Base-by-base conservation (phyloP, 1,139 yeast species). In the Zygosaccharomyces sapae region DNA sequence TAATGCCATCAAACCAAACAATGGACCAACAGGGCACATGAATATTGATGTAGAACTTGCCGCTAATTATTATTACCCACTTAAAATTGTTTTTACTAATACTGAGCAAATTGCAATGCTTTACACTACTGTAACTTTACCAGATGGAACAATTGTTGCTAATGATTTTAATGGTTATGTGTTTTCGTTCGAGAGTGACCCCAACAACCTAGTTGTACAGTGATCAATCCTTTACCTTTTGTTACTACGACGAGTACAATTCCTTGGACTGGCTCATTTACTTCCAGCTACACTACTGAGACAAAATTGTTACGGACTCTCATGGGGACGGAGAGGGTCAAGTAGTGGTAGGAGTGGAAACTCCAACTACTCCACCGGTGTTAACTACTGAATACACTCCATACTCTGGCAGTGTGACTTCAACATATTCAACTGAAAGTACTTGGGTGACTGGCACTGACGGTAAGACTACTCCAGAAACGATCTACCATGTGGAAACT, bases 21-120 rank as follows among this genome's bases (percentile, higher is more conserved):
- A 29, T n/a, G 39, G 38, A n/a, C 20, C 18, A 5, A 34, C 34
- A n/a, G 48, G 37, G 0, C 16, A 25, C 29, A 30, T 30, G 10
- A 38, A 37, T 13, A 29, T 33, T 20, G 18, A 22, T 5, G 35
- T 47, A 3, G 25, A 44, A 13, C 18, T 51, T 29, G 38, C 33
- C 8, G 53, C 45, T 8, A 65, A 61, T 33, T 31, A 44, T 16
- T 62, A 56, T 34, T 65, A 62, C 42, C 69, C 69, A 29, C 46
- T 65, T n/a, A 58, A 55, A 48, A 47, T 65, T 25, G 59, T 63
- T 27, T 61, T 38, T 35, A 25, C 35, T 6, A 45, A 41, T 19
- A 36, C 36, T n/a, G 31, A 29, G 20, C 24, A 33, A 7, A 19
- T 9, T n/a, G 48, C 45, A 4, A 13, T 9, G 20, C 33, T 45